Evolutionary conservation across 1,284 basidiomycete species (phyloP), one percentile per base, ranked within the genome.

Genomic region (Coniophora puteana): DNA sequence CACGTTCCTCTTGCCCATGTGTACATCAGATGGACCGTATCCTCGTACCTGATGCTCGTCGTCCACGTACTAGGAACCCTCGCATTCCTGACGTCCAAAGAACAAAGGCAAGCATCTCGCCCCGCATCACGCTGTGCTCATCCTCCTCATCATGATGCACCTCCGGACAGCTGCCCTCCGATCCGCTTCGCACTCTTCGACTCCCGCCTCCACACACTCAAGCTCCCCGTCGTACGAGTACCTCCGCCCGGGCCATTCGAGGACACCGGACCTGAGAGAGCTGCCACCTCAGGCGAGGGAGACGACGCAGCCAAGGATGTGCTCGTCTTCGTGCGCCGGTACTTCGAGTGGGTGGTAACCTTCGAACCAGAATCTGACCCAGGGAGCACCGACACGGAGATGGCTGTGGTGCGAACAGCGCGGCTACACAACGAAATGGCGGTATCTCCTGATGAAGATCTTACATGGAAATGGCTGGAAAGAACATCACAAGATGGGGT

Each of bases 101-200:
- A 49, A 13, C 30, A 20, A 18, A 43, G 22, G 61, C n/a, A n/a
- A n/a, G n/a, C n/a, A n/a, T n/a, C n/a, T n/a, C n/a, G n/a, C n/a
- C n/a, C n/a, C n/a, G n/a, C n/a, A n/a, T n/a, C 59, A 44, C n/a
- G 39, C 43, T 22, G 47, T 49, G 1, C 8, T 43, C 27, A 28
- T 26, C 16, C 29, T 37, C 17, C 8, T 36, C 13, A 30, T 23
- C 26, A 31, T n/a, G 16, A 22, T 34, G 22, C 4, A 28, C 31
- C 3, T 16, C 25, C 36, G 25, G 40, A 48, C 38, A 51, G 43
- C n/a, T 5, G 17, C 7, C 23, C 48, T 14, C 32, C 47, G 10
- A 49, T 58, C 29, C 47, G 63, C 23, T 57, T 80, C 12, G 69
- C 69, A 4, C 55, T 88, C 17, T 87, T 88, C 51, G 84, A 88